Evolutionary conservation across 495 filamentous ascomycete genomes (phyloP), one percentile per base, ranked within the genome.

Genomic region (Chaetomium tenue): DNA sequence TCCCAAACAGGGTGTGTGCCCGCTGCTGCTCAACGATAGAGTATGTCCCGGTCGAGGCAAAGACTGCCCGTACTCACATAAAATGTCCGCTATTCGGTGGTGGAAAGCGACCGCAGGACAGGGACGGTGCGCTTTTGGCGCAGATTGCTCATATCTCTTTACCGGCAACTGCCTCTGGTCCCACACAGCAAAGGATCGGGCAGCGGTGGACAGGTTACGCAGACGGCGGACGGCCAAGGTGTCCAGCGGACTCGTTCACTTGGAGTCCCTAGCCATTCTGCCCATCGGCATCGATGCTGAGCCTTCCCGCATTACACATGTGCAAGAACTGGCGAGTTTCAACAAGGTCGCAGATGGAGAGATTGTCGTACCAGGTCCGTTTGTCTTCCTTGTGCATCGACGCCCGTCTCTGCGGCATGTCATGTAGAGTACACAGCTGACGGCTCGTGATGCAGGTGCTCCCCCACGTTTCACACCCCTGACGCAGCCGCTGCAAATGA

Each of bases 361-460:
- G n/a, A 72, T 73, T 39, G 67, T 60, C 12, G 66, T 73, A 8
- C 71, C 71, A 16, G 71, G 71, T 73, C 22, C 5, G 61, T 67
- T 3, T 37, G 5, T 8, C 33, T 37, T 37, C 9, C 1, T 11
- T 8, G 33, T 7, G 33, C 1, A 37, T 33, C 6, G 8, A 37
- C 28, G 28, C 28, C 28, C 3, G 28, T 6, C 28, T 6, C 28
- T 30, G 28, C n/a, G n/a, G n/a, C n/a, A n/a, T 30, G 28, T 6
- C 3, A 30, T 7, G 33, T 37, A 8, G 11, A 5, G 33, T 1
- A 5, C 8, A 37, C n/a, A 13, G 40, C 28, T 42, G 12, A 58
- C 26, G 11, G 15, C n/a, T n/a, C n/a, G 44, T 46, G 6, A 33
- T 3, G n/a, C 44, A 58, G 48, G 57, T 4, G 47, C 18, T 22